Base-by-base conservation (phyloP, 768 basidiomycete genomes). In the Leccinum rimulosum region DNA sequence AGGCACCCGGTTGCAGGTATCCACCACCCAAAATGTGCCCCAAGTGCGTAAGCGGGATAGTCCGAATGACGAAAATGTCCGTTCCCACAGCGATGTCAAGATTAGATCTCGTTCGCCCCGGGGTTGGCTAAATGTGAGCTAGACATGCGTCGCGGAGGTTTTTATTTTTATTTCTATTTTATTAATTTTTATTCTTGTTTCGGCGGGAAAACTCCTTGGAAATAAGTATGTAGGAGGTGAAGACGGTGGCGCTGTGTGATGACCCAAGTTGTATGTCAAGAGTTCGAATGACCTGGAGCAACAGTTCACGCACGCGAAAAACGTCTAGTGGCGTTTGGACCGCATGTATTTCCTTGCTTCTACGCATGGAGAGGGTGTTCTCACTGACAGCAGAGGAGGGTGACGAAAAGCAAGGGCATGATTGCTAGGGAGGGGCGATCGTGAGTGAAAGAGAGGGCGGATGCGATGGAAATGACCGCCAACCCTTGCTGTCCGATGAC, bases 301-400 rank as follows among this genome's bases (percentile, higher is more conserved):
- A 68, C 40, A 2, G 58, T 59, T 59, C 30, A 64, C 59, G 64
- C 70, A 72, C 60, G 70, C 70, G 69, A 72, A 48, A 66, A 63
- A 63, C 59, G 66, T 50, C 66, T 58, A 63, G 70, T 73, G 72
- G 70, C 68, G 72, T 66, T 43, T 50, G 52, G 25, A 53, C 64
- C 62, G 54, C 63, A 65, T 69, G 65, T 60, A 43, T 15, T 2
- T 25, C 25, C 35, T 27, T 53, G 59, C 36, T 61, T 57, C 51
- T 61, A 57, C 48, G 48, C 56, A 40, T 36, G 55, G 61, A 10
- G 55, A 35, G 51, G 43, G 43, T 52, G 61, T 36, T 63, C 31
- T 31, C 36, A 33, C 57, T 59, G 55, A 47, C 28, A 11, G 43
- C 43, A 22, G 28, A 22, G 28, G 54, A 48, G 7, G 8, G 54